Conservation (phyloP, 208 protist species). For the Zelonia costaricensis region DNA sequence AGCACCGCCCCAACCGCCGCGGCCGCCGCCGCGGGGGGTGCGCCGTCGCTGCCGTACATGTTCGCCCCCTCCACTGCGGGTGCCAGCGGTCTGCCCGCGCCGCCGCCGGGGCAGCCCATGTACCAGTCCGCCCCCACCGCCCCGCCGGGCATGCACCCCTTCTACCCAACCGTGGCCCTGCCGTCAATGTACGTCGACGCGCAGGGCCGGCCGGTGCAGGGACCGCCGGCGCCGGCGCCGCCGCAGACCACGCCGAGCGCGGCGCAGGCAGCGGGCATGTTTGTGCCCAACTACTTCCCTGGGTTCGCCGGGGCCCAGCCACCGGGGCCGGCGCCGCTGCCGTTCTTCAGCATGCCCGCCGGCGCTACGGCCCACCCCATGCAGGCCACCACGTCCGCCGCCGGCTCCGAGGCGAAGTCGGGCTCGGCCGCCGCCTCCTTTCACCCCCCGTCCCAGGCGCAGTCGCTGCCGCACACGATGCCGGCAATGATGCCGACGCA, state of each 20-base stretch:
- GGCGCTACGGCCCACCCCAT: too few species aligned
- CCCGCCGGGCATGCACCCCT: conserved; percentile 1
- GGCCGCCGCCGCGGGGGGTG: neutral
- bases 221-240: conserved; percentile 16
- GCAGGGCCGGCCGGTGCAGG: conserved; percentile 10
- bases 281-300: too few species aligned
- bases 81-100: neutral
- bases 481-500: conserved; percentile 3
- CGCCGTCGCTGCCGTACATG: conserved; percentile 9
- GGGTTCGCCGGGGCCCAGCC: too few species aligned
- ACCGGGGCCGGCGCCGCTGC: too few species aligned
- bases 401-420: neutral
- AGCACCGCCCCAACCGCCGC: neutral
- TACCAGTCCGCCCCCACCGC: neutral
- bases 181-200: neutral
- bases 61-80: too few species aligned
- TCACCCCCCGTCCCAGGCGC: neutral
- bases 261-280: too few species aligned
- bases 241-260: conserved; percentile 23
- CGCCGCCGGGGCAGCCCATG: neutral
- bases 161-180: conserved; percentile 9
- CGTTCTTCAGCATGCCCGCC: too few species aligned
- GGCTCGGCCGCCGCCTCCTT: neutral
- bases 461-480: neutral
- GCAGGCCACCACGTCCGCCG: too few species aligned